A percentile compares a stretch with the other conserved stretches of the same genome.
phyloP scores from a whole-genome alignment of 257 asterid species.

The Nicotiana otophora region DNA sequence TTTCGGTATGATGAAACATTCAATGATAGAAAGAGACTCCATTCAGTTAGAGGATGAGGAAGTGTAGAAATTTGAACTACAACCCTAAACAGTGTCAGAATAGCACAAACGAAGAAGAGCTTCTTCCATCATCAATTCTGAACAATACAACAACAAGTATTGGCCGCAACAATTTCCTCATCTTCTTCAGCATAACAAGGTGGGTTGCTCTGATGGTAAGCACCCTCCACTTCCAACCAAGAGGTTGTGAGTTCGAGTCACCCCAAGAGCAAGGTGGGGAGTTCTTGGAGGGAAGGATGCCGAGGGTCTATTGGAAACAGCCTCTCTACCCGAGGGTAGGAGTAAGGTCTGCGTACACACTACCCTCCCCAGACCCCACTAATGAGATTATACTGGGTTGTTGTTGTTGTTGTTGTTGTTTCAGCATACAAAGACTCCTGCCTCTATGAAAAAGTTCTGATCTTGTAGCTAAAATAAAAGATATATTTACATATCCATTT shows the following conservation, averaged over 20 bases:
- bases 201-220: too few relatives aligned
- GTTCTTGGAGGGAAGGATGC: too few relatives aligned
- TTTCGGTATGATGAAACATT: constrained; percentile 22
- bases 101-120: constrained; percentile 46
- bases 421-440: neutral
- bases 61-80: constrained; percentile 56
- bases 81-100: constrained; percentile 46
- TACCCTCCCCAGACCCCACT: too few relatives aligned
- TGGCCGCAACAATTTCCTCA: constrained; percentile 31
- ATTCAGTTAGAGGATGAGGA: constrained; percentile 56
- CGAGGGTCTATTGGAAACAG: too few relatives aligned
- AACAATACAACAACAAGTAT: constrained; percentile 45
- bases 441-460: constrained; percentile 10
- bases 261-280: too few relatives aligned
- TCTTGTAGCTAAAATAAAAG: neutral
- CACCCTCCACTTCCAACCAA: too few relatives aligned
- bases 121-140: constrained; percentile 75
- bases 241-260: too few relatives aligned
- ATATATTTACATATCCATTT: neutral
- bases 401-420: too few relatives aligned
- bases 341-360: too few relatives aligned
- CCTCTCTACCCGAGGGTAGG: too few relatives aligned
- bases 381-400: too few relatives aligned
- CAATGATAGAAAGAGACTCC: constrained; percentile 31
- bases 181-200: constrained; percentile 19